These are phyloP conservation scores for Talaromyces sp. DNA, from an alignment of 2,329 filamentous ascomycete genomes.

Conservation along the genomic window DNA sequence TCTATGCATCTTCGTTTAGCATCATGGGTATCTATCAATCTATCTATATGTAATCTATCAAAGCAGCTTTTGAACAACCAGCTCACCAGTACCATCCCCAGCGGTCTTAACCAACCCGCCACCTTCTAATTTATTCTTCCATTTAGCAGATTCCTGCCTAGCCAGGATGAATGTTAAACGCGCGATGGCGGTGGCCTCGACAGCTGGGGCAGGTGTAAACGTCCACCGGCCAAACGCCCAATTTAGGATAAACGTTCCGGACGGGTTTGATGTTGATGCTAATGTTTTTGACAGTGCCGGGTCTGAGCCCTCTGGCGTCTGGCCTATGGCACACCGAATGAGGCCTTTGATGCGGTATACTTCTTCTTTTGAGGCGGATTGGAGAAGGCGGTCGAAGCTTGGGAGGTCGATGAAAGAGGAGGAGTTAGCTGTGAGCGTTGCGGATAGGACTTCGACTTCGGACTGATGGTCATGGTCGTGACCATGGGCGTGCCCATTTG, in stretches of 20 bases:
- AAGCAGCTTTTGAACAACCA: constrained; percentile 31
- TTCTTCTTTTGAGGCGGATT: constrained; percentile 79
- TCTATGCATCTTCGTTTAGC: background rate
- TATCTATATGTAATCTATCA: constrained; percentile 12
- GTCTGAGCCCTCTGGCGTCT: constrained; percentile 25
- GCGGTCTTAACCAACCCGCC: constrained; percentile 30
- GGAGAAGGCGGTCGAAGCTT: constrained; percentile 62
- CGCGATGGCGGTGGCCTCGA: constrained; percentile 28
- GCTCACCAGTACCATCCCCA: constrained; percentile 16
- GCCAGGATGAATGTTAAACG: constrained; percentile 44
- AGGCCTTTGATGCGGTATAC: constrained; percentile 89
- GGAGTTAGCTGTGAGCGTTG: constrained; percentile 53
- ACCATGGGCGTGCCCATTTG: constrained; percentile 18
- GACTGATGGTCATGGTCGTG: constrained; percentile 58
- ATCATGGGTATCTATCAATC: background rate
- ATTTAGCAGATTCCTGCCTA: constrained; percentile 42
- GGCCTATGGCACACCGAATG: constrained; percentile 39
- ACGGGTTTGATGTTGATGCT: constrained; percentile 18
- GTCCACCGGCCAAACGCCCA: constrained; percentile 98
- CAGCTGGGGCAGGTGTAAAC: constrained; percentile 57
- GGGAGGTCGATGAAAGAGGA: constrained; percentile 37
- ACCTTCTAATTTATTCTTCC: constrained; percentile 43
- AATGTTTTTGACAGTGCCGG: constrained; percentile 1
- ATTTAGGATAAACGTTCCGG: constrained; percentile 73
- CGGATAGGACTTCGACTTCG: constrained; percentile 86